phyloP scores from a whole-genome alignment of 2,329 filamentous ascomycete species.

The Xylaria sp. region DNA sequence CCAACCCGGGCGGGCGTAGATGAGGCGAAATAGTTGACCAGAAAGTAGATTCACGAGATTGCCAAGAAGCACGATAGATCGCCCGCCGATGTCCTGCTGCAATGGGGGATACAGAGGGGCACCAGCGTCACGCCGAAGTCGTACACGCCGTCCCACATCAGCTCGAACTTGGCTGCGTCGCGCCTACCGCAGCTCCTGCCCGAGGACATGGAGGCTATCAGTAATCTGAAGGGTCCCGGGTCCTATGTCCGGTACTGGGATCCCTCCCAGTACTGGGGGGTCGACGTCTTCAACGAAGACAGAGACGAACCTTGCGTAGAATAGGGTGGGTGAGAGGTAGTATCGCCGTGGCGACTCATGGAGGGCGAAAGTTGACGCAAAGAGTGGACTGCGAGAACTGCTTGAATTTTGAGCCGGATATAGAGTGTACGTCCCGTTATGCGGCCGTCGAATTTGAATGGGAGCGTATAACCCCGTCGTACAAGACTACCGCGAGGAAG shows the following conservation, averaged over 20 bases:
- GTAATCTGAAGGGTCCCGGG: slow-evolving; percentile 5
- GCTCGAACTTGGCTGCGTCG: slow-evolving; percentile 12
- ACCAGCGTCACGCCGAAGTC: slow-evolving; percentile 17
- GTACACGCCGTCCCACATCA: slow-evolving; percentile 13
- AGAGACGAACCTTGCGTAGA: slow-evolving; percentile 10
- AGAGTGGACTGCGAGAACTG: too few species aligned
- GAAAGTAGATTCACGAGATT: slow-evolving; percentile 9
- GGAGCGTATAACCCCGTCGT: too few species aligned
- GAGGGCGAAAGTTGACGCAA: too few species aligned
- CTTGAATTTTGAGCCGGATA: too few species aligned
- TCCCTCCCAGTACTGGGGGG: slow-evolving; percentile 17
- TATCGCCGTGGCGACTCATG: background rate
- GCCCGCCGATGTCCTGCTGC: background rate
- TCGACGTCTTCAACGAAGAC: slow-evolving; percentile 22
- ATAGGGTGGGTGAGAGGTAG: background rate
- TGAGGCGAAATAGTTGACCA: slow-evolving; percentile 5
- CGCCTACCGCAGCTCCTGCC: slow-evolving; percentile 1
- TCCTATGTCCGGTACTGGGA: slow-evolving; percentile 17
- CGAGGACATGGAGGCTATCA: slow-evolving; percentile 9
- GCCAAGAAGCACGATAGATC: slow-evolving; percentile 1
- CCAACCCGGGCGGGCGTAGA: too few species aligned
- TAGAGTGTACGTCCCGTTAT: too few species aligned
- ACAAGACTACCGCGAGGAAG: too few species aligned
- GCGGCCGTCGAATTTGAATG: too few species aligned
- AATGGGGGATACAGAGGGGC: slow-evolving; percentile 17